Evolutionary conservation across 1,284 basidiomycete genomes (phyloP).

Genomic region (Cryptococcus depauperatus): DNA sequence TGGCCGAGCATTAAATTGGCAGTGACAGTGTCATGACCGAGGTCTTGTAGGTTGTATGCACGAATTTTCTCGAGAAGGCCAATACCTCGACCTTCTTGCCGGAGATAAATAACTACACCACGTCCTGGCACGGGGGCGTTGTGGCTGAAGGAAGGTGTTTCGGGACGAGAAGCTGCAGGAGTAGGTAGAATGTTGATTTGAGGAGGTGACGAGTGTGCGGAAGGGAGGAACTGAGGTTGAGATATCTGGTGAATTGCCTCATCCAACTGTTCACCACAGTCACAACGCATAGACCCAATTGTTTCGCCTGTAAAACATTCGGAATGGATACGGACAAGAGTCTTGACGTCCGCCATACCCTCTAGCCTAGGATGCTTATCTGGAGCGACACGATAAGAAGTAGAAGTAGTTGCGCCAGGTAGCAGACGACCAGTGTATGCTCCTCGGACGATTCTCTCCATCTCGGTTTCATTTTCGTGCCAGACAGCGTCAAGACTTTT

Average conservation of each 20-base stretch:
- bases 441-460: slow-evolving; percentile 86
- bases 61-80: slow-evolving; percentile 92
- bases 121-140: slow-evolving; percentile 56
- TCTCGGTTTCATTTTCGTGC: slow-evolving; percentile 78
- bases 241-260: slow-evolving; percentile 90
- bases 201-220: slow-evolving; percentile 4
- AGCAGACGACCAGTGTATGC: slow-evolving; percentile 79
- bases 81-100: slow-evolving; percentile 98
- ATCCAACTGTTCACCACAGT: slow-evolving; percentile 97
- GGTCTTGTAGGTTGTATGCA: slow-evolving; percentile 96
- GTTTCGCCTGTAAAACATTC: slow-evolving; percentile 99
- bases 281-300: slow-evolving; percentile 95
- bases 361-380: not conserved
- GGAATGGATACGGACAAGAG: slow-evolving; percentile 91
- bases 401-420: slow-evolving; percentile 20
- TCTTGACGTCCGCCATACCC: slow-evolving; percentile 46
- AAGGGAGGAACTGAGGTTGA: slow-evolving; percentile 49
- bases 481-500: slow-evolving; percentile 75
- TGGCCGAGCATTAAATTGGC: slow-evolving; percentile 95
- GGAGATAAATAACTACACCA: slow-evolving; percentile 92
- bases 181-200: slow-evolving; percentile 18
- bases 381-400: slow-evolving; percentile 1
- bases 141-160: slow-evolving; percentile 1
- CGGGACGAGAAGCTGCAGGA: slow-evolving; percentile 32
- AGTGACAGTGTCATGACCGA: slow-evolving; percentile 95